Base-by-base conservation (phyloP, 345 rosid species). In the Arabis alpina region DNA sequence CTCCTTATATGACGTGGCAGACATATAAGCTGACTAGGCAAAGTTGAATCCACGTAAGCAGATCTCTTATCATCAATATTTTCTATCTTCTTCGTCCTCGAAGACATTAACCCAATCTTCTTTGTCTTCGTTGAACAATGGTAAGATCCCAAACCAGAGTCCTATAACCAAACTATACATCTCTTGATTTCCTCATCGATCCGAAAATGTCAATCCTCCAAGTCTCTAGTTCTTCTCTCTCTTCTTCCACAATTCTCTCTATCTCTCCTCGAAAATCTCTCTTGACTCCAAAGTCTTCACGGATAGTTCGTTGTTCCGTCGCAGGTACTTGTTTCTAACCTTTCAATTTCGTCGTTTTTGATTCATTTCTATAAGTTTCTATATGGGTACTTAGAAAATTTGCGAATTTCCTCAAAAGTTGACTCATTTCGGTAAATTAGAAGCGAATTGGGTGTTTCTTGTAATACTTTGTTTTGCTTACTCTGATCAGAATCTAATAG, bases 261-360 rank as follows among this genome's bases (percentile, higher is more conserved):
- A 23, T 76, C 65, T 72, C 79, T 69, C 81, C 85, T 3, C 45
- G 80, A 39, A 77, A 62, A 61, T 80, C 70, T 16, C 56, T 48
- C 40, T 76, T 72, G 40, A 37, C 48, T 73, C 61, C 83, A 0
- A 86, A 78, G 64, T 83, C 78, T n/a, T 54, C 75, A 60, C 80
- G 83, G 61, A 43, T 61, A 63, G 54, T 86, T 81, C 83, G 72
- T 61, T 88, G 94, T 57, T 60, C 90, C n/a, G 80, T 85, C 63
- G 89, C 82, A 65, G 97, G 97, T 93, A 77, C 7, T 10, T 49
- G 9, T 16, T 6, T 41, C 43, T 37, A 45, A 24, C 14, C 24
- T 54, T 54, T 23, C 36, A 15, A 1, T 32, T 64, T 77, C 58
- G 19, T 50, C 5, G 1, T 3, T 64, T 4, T 28, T 53, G 8